phyloP scores from a whole-genome alignment of 108 stramenopile species.

The Cyclotella choctawhatcheeana region DNA sequence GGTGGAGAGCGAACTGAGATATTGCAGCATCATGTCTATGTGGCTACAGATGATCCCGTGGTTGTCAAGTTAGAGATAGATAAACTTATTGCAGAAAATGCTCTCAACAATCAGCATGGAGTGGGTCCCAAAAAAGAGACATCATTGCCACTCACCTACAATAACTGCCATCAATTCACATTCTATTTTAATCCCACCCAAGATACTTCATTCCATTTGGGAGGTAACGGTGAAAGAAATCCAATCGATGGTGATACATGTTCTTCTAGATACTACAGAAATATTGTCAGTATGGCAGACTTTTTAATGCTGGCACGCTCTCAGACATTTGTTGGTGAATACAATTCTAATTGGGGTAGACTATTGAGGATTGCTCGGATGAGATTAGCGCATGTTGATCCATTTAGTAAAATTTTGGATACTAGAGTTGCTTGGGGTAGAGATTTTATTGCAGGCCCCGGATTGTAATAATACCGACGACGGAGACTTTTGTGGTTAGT shows the following conservation, averaged over 20 bases:
- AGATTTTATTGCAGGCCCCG: constrained; percentile 1
- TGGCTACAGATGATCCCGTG: constrained; percentile 50
- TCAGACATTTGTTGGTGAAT: constrained; percentile 51
- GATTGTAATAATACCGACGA: not conserved
- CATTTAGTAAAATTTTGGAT: constrained; percentile 19
- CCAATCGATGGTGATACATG: constrained; percentile 37
- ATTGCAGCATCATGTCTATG: constrained; percentile 32
- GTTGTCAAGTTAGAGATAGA: constrained; percentile 40
- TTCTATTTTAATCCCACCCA: constrained; percentile 49
- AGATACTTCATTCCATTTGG: constrained; percentile 23
- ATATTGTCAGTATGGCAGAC: constrained; percentile 50
- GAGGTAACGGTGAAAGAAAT: constrained; percentile 3
- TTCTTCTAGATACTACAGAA: constrained; percentile 40
- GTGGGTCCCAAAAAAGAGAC: too few species aligned
- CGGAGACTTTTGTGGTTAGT: too few species aligned
- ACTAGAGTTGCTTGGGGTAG: constrained; percentile 30
- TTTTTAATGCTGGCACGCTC: constrained; percentile 32
- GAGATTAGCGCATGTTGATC: constrained; percentile 8
- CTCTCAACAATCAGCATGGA: too few species aligned
- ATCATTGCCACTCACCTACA: too few species aligned
- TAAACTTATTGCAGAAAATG: constrained; percentile 7
- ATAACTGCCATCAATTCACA: constrained; percentile 38
- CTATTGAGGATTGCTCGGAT: constrained; percentile 27
- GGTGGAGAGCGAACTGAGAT: constrained; percentile 5
- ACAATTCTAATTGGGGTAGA: constrained; percentile 55